These are phyloP conservation scores for Zancudomyces culisetae DNA, from an alignment of 371 early-diverging fungal species.

Conservation along the genomic window DNA sequence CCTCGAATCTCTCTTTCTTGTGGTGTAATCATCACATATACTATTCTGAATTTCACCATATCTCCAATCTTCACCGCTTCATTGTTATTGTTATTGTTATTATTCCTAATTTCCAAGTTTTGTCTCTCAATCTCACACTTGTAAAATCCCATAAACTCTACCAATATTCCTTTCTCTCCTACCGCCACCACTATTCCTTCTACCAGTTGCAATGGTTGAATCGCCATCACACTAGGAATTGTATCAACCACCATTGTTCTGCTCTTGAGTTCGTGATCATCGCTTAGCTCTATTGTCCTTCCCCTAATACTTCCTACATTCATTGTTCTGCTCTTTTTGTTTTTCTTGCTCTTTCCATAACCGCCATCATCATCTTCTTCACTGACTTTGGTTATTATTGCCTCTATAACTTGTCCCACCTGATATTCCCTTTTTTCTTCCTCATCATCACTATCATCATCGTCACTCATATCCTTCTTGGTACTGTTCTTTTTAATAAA, in stretches of 20 bases:
- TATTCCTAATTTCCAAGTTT: conserved; percentile 7
- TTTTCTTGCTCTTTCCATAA: no score
- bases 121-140: conserved; percentile 16
- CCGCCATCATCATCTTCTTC: no score
- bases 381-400: conserved; percentile 7
- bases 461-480: no score
- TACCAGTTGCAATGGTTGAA: conserved; percentile 22
- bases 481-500: conserved; percentile 13
- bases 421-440: not conserved
- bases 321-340: no score
- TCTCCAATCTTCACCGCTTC: conserved; percentile 11
- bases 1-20: conserved; percentile 15
- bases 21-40: conserved; percentile 22
- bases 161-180: conserved; percentile 19
- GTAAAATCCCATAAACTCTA: conserved; percentile 26
- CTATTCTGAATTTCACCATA: conserved; percentile 12
- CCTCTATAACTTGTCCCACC: conserved; percentile 21
- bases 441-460: no score
- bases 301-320: no score
- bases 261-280: conserved; percentile 6
- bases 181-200: conserved; percentile 13
- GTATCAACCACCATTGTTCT: conserved; percentile 12
- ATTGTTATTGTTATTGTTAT: conserved; percentile 7
- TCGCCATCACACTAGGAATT: conserved; percentile 16
- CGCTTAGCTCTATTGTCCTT: conserved; percentile 12